Base-by-base conservation (phyloP, 106 monocot species). In the Amphibolis antarctica region DNA sequence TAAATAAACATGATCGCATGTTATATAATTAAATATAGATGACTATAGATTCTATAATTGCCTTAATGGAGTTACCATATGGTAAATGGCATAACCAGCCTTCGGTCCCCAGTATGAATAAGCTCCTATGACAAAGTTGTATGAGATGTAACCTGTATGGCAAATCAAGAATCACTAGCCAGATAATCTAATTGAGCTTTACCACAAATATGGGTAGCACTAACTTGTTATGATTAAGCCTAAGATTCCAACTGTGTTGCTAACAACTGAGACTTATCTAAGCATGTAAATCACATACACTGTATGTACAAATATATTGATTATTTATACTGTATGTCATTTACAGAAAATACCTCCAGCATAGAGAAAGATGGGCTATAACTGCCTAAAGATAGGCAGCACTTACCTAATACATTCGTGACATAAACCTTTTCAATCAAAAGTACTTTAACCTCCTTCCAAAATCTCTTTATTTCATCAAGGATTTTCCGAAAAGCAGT, bases 41-140 rank as follows among this genome's bases (percentile, higher is more conserved):
- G n/a, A n/a, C n/a, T n/a, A 20, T 30, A 12, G 61, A 24, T 65
- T 49, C 46, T 28, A 19, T n/a, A 24, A 62, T 18, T n/a, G n/a
- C 3, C n/a, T 62, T 23, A 13, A 43, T 20, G 12, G 42, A 30
- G 27, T 77, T 82, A 96, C 96, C 96, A 96, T 96, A 68, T 90
- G 77, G 57, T 96, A 96, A 67, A 96, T 96, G 44, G 62, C 72
- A 66, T 78, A 73, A 44, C 89, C 96, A 73, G 96, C 90, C 71
- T 96, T 96, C 28, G 96, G 89, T 12, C 96, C 96, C 96, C 96
- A 96, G 53, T 90, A 96, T 6, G 96, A 96, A 81, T 96, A 96
- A 75, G 96, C 96, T 62, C 96, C 96, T 59, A 96, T 78, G 24
- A 96, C 96, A 70, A 96, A 96, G 67, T 86, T 96, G 76, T 96